A percentile compares a stretch with the other conserved stretches of the same genome.
These are phyloP conservation scores for Coemansia sp. DNA, from an alignment of 192 early-diverging fungal species.

Conservation along the genomic window DNA sequence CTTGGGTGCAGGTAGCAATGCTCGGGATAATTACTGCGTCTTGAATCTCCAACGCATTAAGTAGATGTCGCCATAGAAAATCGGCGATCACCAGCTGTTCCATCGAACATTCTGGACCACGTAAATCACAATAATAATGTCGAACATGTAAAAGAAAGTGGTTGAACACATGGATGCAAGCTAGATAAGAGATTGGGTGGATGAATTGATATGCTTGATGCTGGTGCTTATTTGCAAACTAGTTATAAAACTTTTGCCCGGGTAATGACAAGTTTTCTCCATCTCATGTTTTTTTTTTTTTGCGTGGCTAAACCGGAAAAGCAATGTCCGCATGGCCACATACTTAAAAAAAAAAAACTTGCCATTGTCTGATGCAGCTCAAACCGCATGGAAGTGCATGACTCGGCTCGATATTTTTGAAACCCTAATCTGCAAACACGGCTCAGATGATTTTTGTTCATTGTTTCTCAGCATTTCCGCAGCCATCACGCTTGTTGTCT, in stretches of 20 bases:
- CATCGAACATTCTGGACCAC: background rate
- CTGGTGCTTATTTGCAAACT: background rate
- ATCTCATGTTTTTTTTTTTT: background rate
- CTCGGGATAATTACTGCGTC: background rate
- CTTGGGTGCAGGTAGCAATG: background rate
- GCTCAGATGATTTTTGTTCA: background rate
- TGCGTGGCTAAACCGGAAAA: background rate
- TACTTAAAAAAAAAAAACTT: background rate
- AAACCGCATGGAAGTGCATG: background rate
- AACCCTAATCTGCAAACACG: background rate
- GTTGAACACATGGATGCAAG: background rate
- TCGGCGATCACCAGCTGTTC: background rate
- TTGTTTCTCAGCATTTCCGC: background rate
- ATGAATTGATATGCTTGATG: background rate
- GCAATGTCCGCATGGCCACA: background rate
- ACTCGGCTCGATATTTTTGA: background rate
- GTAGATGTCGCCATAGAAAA: background rate
- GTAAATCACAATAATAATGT: constrained; percentile 5
- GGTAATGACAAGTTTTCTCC: background rate
- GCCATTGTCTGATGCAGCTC: background rate
- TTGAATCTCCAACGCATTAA: background rate
- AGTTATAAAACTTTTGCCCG: background rate
- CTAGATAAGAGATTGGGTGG: background rate
- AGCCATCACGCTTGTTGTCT: background rate
- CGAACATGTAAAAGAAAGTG: background rate